Evolutionary conservation across 148 eudicot genomes (phyloP).

Genomic region (Persicaria maculosa): DNA sequence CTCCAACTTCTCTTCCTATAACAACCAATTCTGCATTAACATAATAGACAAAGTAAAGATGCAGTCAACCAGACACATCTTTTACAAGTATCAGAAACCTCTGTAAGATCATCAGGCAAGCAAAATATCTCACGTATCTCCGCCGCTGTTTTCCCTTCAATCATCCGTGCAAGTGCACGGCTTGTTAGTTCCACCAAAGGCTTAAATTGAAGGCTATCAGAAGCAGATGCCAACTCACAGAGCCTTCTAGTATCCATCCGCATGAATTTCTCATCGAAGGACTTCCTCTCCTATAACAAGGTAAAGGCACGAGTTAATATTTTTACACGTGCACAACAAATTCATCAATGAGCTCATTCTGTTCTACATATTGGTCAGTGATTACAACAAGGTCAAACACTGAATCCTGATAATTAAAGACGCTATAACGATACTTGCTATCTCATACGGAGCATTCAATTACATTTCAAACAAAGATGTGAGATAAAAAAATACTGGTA

Average conservation of each 20-base stretch:
- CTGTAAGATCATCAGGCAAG: constrained; percentile 94
- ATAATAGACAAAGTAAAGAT: constrained; percentile 26
- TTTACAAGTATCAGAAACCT: constrained; percentile 74
- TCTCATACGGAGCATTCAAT: not conserved
- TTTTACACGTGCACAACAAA: not conserved
- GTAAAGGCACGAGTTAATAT: constrained; percentile 14
- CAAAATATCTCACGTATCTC: constrained; percentile 94
- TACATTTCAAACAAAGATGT: not conserved
- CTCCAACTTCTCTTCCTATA: constrained; percentile 94
- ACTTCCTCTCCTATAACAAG: constrained; percentile 58
- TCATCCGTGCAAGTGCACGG: constrained; percentile 82
- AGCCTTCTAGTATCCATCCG: constrained; percentile 83
- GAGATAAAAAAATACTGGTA: not conserved
- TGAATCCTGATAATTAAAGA: not conserved
- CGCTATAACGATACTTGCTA: not conserved
- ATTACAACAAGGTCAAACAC: not conserved
- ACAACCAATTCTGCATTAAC: constrained; percentile 36
- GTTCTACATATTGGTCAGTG: not conserved
- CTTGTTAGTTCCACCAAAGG: constrained; percentile 86
- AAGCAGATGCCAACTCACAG: constrained; percentile 87
- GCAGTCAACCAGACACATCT: constrained; percentile 44
- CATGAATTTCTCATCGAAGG: constrained; percentile 78
- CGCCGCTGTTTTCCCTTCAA: constrained; percentile 80
- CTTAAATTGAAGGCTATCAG: constrained; percentile 79
- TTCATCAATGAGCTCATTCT: not conserved